phyloP scores from a whole-genome alignment of 768 basidiomycete species.

The Tricholoma flavovirens region DNA sequence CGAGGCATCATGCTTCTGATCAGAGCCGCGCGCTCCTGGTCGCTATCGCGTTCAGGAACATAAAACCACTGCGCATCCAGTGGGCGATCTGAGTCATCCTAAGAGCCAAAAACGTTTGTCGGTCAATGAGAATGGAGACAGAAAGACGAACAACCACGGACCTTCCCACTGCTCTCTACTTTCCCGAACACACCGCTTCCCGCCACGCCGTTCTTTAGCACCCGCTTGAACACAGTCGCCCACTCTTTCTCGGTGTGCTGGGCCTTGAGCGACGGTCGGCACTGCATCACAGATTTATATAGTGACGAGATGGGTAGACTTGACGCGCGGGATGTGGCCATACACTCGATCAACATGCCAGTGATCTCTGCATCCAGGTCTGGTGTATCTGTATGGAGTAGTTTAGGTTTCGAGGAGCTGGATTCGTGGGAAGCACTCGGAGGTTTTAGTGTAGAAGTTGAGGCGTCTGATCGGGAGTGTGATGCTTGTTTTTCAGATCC shows the following conservation, averaged over 20 bases:
- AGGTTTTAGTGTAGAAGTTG: conserved; percentile 3
- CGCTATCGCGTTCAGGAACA: conserved; percentile 64
- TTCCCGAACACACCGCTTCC: conserved; percentile 65
- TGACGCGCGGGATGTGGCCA: conserved; percentile 69
- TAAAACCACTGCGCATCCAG: conserved; percentile 73
- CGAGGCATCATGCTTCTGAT: conserved; percentile 72
- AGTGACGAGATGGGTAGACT: conserved; percentile 52
- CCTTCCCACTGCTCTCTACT: conserved; percentile 61
- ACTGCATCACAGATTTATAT: conserved; percentile 44
- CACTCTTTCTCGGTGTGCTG: conserved; percentile 42
- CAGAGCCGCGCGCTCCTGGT: conserved; percentile 62
- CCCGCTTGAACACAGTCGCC: conserved; percentile 40
- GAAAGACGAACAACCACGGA: conserved; percentile 21
- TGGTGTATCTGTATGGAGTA: conserved; percentile 3
- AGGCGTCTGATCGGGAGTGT: not conserved
- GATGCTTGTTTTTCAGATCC: not conserved
- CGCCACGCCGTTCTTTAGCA: conserved; percentile 42
- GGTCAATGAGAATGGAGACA: conserved; percentile 1
- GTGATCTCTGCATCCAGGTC: conserved; percentile 35
- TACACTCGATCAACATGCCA: conserved; percentile 64
- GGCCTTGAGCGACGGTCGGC: conserved; percentile 45
- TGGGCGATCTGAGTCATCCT: conserved; percentile 46
- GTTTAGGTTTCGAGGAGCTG: not conserved
- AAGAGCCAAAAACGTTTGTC: conserved; percentile 5
- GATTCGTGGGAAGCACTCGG: not conserved